phyloP scores from a whole-genome alignment of 2,329 filamentous ascomycete species.

The Botryotinia globosa region DNA sequence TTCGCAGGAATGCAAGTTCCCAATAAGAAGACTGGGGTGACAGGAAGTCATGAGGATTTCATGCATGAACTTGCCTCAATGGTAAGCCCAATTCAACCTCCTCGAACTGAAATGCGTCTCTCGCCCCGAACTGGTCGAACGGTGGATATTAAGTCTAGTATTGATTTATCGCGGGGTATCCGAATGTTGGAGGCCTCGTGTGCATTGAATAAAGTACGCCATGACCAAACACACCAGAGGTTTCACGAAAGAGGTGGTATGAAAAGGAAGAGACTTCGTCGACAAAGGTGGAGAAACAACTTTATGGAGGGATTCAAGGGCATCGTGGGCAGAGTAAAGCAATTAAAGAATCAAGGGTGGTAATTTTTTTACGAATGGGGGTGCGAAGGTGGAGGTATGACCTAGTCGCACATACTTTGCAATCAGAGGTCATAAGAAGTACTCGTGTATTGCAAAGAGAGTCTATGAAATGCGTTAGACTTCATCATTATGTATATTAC shows the following conservation, averaged over 20 bases:
- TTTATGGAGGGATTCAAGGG: slow-evolving; percentile 69
- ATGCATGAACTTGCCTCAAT: neutral
- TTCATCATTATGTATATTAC: slow-evolving; percentile 12
- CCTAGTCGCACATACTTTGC: slow-evolving; percentile 13
- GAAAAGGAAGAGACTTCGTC: slow-evolving; percentile 72
- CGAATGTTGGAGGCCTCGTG: slow-evolving; percentile 43
- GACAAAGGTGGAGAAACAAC: slow-evolving; percentile 64
- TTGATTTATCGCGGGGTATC: slow-evolving; percentile 34
- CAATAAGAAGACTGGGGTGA: neutral
- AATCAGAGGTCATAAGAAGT: neutral
- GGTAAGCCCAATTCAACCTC: neutral
- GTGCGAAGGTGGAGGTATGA: slow-evolving; percentile 20
- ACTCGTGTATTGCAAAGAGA: neutral
- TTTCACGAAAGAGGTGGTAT: slow-evolving; percentile 74
- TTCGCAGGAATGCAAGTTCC: neutral
- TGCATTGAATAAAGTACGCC: slow-evolving; percentile 55
- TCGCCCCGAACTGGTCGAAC: slow-evolving; percentile 33
- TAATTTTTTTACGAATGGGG: slow-evolving; percentile 42
- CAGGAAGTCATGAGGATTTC: neutral
- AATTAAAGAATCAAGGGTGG: slow-evolving; percentile 78
- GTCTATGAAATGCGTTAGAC: neutral
- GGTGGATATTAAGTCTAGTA: slow-evolving; percentile 24
- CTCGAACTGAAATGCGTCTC: slow-evolving; percentile 26
- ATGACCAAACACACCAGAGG: slow-evolving; percentile 56
- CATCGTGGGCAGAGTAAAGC: slow-evolving; percentile 61